Base-by-base conservation (phyloP, 2,329 filamentous ascomycete species). In the Mariannaea sp. region DNA sequence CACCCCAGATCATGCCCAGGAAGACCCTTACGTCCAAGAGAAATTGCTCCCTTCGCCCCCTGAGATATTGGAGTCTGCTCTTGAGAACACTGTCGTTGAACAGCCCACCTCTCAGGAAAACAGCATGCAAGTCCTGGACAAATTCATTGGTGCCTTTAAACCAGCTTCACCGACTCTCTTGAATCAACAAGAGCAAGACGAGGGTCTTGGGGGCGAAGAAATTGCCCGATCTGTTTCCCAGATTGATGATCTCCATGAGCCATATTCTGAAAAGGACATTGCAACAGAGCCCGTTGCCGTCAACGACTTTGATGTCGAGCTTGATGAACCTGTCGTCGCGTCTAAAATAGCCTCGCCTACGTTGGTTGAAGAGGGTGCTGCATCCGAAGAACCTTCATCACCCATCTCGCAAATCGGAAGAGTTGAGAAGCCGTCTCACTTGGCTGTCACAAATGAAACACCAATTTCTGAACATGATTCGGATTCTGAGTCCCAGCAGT, bases 21-120 rank as follows among this genome's bases (percentile, higher is more conserved):
- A 43, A 19, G 46, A 36, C 17, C 51, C 44, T 27, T 40, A 49
- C 16, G 38, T 46, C 20, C 46, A 17, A 17, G 47, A 60, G 16
- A 46, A 47, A 27, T 24, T 24, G 22, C 24, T 12, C 29, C 13
- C 29, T 6, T 39, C 29, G 12, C 13, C 36, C 14, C 27, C 20
- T 20, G 42, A 57, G 8, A 20, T 30, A 26, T n/a, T n/a, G 13
- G 54, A 54, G 26, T 41, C 17, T 16, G 27, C 9, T 20, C 20
- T 20, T 13, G 35, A 41, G 29, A 27, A 41, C 10, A 13, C 41
- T 32, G 20, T 38, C 33, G 14, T 41, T 8, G 16, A 19, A 19
- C 27, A 55, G 9, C 17, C 20, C n/a, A 29, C 32, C 17, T 41
- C 9, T n/a, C 26, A 13, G 4, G 19, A 43, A 22, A 43, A 49